A percentile compares a stretch with the other conserved stretches of the same genome.
Conservation (phyloP, 2,329 filamentous ascomycete species). For the Acrocalymma vagum region DNA sequence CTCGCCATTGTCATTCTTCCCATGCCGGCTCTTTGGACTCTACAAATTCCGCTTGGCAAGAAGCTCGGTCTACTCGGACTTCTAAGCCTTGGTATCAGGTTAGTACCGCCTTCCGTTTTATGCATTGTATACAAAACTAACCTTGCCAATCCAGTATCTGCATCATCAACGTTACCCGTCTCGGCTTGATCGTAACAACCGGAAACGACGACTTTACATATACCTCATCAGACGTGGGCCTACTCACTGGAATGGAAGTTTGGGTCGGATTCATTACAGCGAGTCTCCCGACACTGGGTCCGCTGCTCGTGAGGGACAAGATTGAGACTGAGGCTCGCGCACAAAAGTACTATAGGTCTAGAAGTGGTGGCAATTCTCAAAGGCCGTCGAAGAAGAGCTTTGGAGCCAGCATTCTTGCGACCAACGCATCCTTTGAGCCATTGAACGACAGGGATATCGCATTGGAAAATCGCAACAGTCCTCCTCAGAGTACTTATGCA, state of each 20-base stretch:
- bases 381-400: too few relatives aligned
- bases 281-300: conserved; percentile 12
- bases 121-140: not conserved
- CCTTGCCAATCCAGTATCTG: conserved; percentile 3
- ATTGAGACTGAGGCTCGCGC: too few relatives aligned
- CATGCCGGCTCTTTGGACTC: conserved; percentile 5
- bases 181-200: not conserved
- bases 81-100: conserved; percentile 14
- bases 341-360: too few relatives aligned
- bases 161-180: conserved; percentile 7
- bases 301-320: too few relatives aligned
- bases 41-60: conserved; percentile 8
- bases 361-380: too few relatives aligned
- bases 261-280: conserved; percentile 15
- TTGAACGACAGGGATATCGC: too few relatives aligned
- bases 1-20: conserved; percentile 10
- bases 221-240: not conserved
- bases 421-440: too few relatives aligned
- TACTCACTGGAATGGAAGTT: conserved; percentile 12
- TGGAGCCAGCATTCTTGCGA: too few relatives aligned
- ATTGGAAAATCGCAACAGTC: too few relatives aligned
- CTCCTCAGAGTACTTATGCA: too few relatives aligned
- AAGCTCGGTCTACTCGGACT: conserved; percentile 9
- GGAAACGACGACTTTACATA: conserved; percentile 6
- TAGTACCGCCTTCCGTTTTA: too few relatives aligned